phyloP scores from a whole-genome alignment of 371 early-diverging fungal genomes.

The Funneliformis caledonium region DNA sequence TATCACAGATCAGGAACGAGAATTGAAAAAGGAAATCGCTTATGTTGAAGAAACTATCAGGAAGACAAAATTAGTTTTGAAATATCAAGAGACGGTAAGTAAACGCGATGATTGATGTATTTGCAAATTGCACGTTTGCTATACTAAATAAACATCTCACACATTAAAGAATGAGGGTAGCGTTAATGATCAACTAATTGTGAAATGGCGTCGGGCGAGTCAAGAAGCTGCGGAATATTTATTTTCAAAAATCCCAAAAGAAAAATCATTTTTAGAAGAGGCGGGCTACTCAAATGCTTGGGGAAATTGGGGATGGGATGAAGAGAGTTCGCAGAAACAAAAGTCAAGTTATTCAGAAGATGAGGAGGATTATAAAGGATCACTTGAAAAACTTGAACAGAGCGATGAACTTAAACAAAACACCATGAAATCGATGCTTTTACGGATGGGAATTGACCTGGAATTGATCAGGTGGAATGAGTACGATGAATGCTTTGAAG shows the following conservation, averaged over 20 bases:
- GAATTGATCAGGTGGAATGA: conserved; percentile 36
- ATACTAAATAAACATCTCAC: not conserved
- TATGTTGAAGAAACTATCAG: conserved; percentile 24
- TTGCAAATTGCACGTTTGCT: not conserved
- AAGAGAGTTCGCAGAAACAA: not conserved
- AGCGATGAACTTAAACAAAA: not conserved
- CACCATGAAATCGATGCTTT: conserved; percentile 36
- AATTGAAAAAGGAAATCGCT: conserved; percentile 32
- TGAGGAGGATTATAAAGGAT: conserved; percentile 7
- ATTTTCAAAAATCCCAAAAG: conserved; percentile 20
- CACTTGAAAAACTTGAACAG: not conserved
- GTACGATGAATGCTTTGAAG: conserved; percentile 36
- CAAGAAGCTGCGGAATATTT: conserved; percentile 38
- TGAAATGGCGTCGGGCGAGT: conserved; percentile 34
- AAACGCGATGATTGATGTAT: not conserved
- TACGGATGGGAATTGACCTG: conserved; percentile 24
- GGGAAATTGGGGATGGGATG: conserved; percentile 38
- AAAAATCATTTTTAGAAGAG: conserved; percentile 10
- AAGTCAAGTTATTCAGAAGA: not conserved
- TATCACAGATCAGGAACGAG: not conserved
- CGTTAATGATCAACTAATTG: not conserved
- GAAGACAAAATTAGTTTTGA: conserved; percentile 4
- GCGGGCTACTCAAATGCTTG: conserved; percentile 15
- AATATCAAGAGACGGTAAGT: conserved; percentile 35
- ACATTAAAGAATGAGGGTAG: conserved; percentile 15